Percentiles rank a stretch among this genome's conserved stretches.
Evolutionary conservation across 2,329 filamentous ascomycete genomes (phyloP).

Genomic region (Apiospora malaysiana): DNA sequence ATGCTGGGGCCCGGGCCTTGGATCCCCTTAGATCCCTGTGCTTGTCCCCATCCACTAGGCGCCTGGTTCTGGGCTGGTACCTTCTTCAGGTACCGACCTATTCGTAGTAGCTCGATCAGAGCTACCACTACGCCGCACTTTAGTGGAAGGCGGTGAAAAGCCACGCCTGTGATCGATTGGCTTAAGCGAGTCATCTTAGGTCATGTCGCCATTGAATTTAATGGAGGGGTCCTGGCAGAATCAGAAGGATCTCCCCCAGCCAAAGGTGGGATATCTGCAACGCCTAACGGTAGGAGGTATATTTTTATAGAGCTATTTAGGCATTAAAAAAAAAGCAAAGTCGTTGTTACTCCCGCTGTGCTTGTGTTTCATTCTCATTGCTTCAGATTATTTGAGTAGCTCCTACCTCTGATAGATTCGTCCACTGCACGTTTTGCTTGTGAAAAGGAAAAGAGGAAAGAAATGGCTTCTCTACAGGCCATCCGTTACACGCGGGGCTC

Average conservation of each 20-base stretch:
- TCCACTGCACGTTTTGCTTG: background rate
- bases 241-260: conserved; percentile 20
- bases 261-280: conserved; percentile 1
- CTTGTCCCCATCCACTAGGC: background rate
- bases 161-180: conserved; percentile 1
- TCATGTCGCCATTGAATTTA: conserved; percentile 5
- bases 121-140: background rate
- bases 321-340: background rate
- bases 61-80: too few relatives aligned
- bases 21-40: background rate
- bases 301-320: background rate
- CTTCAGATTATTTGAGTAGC: background rate
- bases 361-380: background rate
- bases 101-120: background rate
- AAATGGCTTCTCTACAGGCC: conserved; percentile 71
- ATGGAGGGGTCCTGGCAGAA: conserved; percentile 25
- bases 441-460: background rate
- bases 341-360: background rate
- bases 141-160: conserved; percentile 1
- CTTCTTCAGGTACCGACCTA: background rate
- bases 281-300: background rate
- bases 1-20: background rate
- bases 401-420: too few relatives aligned
- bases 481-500: conserved; percentile 77
- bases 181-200: conserved; percentile 15